Evolutionary conservation across 108 stramenopile species (phyloP).

Genomic region (Bacterosira constricta): DNA sequence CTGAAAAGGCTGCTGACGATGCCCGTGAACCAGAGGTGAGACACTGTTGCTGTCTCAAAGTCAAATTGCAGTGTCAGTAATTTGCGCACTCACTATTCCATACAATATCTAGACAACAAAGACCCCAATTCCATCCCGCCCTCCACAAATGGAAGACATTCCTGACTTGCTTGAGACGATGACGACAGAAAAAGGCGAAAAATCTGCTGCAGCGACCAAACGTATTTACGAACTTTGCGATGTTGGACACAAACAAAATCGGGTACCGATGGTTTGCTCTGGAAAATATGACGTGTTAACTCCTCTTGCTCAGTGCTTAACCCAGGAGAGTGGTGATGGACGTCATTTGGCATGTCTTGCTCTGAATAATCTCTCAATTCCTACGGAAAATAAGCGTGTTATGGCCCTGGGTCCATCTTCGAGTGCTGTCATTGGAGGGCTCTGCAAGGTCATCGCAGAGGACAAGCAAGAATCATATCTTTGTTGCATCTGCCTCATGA

Average conservation of each 20-base stretch:
- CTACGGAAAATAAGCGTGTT: conserved; percentile 92
- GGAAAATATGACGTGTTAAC: conserved; percentile 90
- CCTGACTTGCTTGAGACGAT: conserved; percentile 88
- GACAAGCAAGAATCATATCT: conserved; percentile 93
- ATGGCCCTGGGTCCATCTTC: conserved; percentile 89
- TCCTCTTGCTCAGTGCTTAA: conserved; percentile 87
- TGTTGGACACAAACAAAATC: conserved; percentile 93
- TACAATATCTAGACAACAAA: background rate
- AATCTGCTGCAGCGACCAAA: conserved; percentile 88
- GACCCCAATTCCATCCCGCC: conserved; percentile 24
- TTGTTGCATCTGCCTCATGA: conserved; percentile 95
- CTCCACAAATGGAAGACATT: conserved; percentile 89
- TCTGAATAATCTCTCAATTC: conserved; percentile 92
- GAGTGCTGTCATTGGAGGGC: conserved; percentile 86
- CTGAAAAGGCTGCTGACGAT: conserved; percentile 5
- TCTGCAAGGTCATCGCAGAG: conserved; percentile 90
- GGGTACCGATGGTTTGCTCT: conserved; percentile 91
- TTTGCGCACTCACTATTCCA: too few relatives aligned
- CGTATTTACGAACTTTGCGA: conserved; percentile 92
- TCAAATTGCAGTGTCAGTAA: too few relatives aligned
- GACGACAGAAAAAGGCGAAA: conserved; percentile 84
- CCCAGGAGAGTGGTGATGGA: conserved; percentile 87
- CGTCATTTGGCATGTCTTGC: conserved; percentile 91
- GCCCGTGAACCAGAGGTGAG: conserved; percentile 9
- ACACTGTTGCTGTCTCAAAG: too few relatives aligned